A percentile compares a stretch with the other conserved stretches of the same genome.
phyloP scores from a whole-genome alignment of 2,329 filamentous ascomycete species.

The Aspergillus carbonarius region DNA sequence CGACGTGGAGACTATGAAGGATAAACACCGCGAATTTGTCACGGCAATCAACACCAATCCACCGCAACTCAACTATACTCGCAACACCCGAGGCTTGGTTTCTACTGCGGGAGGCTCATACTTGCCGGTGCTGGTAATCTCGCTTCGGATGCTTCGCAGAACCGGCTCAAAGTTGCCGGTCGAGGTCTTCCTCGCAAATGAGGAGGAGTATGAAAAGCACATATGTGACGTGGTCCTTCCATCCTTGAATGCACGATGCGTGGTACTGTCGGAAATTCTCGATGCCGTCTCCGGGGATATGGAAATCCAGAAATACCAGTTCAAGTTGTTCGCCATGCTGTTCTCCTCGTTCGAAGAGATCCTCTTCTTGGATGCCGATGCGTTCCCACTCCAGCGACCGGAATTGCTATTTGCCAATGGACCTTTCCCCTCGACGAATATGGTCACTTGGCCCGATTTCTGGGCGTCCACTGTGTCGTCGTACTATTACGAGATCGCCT shows the following conservation, averaged over 20 bases:
- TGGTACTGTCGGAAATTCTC: constrained; percentile 47
- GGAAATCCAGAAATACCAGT: constrained; percentile 46
- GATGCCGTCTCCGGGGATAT: constrained; percentile 26
- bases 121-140: constrained; percentile 45
- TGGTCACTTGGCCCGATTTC: constrained; percentile 52
- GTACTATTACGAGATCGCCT: constrained; percentile 41
- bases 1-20: constrained; percentile 34
- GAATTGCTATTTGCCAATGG: constrained; percentile 42
- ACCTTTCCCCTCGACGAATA: constrained; percentile 42
- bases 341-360: constrained; percentile 52
- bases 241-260: constrained; percentile 43
- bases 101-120: constrained; percentile 48
- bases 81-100: constrained; percentile 44
- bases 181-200: constrained; percentile 46
- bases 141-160: constrained; percentile 46
- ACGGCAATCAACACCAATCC: constrained; percentile 26
- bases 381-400: constrained; percentile 46
- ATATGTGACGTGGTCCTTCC: constrained; percentile 47
- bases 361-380: constrained; percentile 51
- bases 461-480: constrained; percentile 43
- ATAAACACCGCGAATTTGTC: constrained; percentile 37
- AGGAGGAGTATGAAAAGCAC: constrained; percentile 43
- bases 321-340: constrained; percentile 51
- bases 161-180: constrained; percentile 46
- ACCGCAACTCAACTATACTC: constrained; percentile 34